Conservation (phyloP, 2,329 filamentous ascomycete genomes). For the Stagonosporopsis cucurbitacearum region DNA sequence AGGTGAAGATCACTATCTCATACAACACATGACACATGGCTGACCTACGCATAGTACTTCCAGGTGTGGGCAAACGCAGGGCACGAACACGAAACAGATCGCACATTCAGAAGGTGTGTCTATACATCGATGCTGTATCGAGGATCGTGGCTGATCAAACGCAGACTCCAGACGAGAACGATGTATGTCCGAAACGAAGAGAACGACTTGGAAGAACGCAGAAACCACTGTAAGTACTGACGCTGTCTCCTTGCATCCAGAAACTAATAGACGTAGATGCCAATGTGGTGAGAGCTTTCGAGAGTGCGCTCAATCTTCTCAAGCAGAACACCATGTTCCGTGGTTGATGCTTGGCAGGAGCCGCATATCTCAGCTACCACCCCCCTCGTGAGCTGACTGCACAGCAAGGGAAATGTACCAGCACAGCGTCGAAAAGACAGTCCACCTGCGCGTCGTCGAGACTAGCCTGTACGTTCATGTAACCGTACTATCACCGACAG, state of each 20-base stretch:
- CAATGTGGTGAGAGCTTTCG: conserved; percentile 56
- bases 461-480: conserved; percentile 1
- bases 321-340: conserved; percentile 26
- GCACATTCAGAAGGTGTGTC: conserved; percentile 74
- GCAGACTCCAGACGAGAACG: conserved; percentile 78
- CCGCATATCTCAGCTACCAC: conserved; percentile 27
- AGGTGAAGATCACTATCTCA: conserved; percentile 28
- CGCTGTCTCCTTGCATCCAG: background rate
- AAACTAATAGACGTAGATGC: conserved; percentile 45
- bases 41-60: conserved; percentile 69
- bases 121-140: background rate
- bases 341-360: conserved; percentile 40
- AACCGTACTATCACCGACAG: background rate
- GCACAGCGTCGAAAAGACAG: background rate
- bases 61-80: conserved; percentile 78
- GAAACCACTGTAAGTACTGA: conserved; percentile 73
- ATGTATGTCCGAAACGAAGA: conserved; percentile 78
- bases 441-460: background rate
- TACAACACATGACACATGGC: background rate
- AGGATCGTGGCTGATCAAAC: background rate
- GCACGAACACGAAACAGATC: conserved; percentile 73
- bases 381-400: background rate
- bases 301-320: conserved; percentile 57
- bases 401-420: background rate
- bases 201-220: conserved; percentile 72